Evolutionary conservation across 371 early-diverging fungal species (phyloP).

Genomic region (Mortierella sp.): DNA sequence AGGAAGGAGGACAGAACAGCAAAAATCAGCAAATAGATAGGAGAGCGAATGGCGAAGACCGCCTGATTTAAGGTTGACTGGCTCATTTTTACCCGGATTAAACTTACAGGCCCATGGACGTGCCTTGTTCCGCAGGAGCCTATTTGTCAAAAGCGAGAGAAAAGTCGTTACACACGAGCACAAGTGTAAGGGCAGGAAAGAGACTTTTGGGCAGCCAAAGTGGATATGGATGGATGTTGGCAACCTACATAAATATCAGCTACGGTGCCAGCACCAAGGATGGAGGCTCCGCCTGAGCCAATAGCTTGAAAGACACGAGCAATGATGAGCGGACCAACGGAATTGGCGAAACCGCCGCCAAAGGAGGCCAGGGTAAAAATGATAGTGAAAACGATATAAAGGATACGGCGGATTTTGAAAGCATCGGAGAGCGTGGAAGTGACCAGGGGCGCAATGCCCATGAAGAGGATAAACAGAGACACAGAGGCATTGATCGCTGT

Average conservation of each 20-base stretch:
- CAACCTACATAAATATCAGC: slow-evolving; percentile 60
- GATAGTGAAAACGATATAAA: slow-evolving; percentile 68
- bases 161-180: background rate
- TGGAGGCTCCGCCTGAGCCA: slow-evolving; percentile 77
- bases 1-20: too few species aligned
- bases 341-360: slow-evolving; percentile 70
- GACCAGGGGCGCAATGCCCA: slow-evolving; percentile 71
- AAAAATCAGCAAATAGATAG: too few species aligned
- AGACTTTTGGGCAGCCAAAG: slow-evolving; percentile 56
- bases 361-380: slow-evolving; percentile 69
- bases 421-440: slow-evolving; percentile 79
- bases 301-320: slow-evolving; percentile 76
- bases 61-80: too few species aligned
- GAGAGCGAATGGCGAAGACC: too few species aligned
- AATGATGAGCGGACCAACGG: slow-evolving; percentile 63
- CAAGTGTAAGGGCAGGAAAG: slow-evolving; percentile 69
- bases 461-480: slow-evolving; percentile 63
- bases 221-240: slow-evolving; percentile 10
- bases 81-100: too few species aligned
- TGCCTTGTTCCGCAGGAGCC: slow-evolving; percentile 50
- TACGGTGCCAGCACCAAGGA: slow-evolving; percentile 81
- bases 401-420: slow-evolving; percentile 66
- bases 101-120: slow-evolving; percentile 41
- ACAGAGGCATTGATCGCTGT: slow-evolving; percentile 65
- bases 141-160: background rate